Conservation (phyloP, 805 yeast species). For the Kuraishia piskuri region DNA sequence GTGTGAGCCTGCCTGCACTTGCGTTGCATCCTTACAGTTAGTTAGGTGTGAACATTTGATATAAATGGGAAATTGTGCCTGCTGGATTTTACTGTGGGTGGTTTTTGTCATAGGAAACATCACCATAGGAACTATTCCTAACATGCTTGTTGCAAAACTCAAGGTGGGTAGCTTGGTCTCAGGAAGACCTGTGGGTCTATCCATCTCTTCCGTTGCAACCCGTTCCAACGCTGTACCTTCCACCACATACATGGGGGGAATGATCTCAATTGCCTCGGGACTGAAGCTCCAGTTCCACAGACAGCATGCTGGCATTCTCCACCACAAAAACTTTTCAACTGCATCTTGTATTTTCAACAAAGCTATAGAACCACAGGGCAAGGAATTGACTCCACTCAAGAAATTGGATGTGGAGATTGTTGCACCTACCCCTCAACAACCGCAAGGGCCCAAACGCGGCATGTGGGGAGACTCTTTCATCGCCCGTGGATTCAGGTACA, state of each 20-base stretch:
- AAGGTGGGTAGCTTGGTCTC: background rate
- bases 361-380: background rate
- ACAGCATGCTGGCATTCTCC: too few species aligned
- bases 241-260: background rate
- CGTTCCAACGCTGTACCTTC: background rate
- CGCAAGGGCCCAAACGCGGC: background rate
- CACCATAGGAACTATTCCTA: too few species aligned
- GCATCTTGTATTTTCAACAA: background rate
- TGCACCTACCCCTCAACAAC: background rate
- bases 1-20: background rate
- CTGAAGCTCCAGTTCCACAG: too few species aligned
- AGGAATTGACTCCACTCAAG: background rate
- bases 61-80: background rate
- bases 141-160: background rate
- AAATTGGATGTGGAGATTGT: background rate
- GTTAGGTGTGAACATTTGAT: background rate
- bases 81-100: too few species aligned
- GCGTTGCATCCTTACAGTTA: background rate
- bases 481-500: slow-evolving; percentile 24
- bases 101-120: too few species aligned
- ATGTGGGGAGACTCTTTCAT: slow-evolving; percentile 11
- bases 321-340: background rate
- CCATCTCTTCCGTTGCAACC: background rate
- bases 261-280: too few species aligned
- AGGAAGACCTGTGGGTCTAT: background rate